Conservation (phyloP, 306 rosid genomes). For the Parietaria judaica region DNA sequence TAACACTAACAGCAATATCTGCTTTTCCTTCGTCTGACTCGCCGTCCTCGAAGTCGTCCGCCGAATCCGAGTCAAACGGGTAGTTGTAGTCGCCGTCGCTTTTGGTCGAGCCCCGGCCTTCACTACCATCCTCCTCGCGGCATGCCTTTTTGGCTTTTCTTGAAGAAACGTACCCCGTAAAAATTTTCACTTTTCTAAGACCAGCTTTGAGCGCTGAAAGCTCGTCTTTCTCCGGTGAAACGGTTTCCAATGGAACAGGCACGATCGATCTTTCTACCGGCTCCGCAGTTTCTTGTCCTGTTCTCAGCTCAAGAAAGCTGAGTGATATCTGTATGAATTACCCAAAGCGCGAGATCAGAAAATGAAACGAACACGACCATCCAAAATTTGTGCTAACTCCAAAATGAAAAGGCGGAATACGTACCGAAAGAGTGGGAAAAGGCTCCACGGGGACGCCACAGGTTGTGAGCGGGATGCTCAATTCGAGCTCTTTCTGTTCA, state of each 20-base stretch:
- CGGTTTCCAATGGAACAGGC: slow-evolving; percentile 52
- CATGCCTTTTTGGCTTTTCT: slow-evolving; percentile 63
- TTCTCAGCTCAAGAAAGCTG: slow-evolving; percentile 72
- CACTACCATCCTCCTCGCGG: slow-evolving; percentile 81
- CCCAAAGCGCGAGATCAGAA: not conserved
- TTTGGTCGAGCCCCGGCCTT: slow-evolving; percentile 71
- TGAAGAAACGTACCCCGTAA: slow-evolving; percentile 66
- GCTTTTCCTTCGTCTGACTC: slow-evolving; percentile 86
- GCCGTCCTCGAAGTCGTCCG: slow-evolving; percentile 82
- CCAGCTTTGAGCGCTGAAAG: slow-evolving; percentile 95
- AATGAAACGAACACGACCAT: not conserved
- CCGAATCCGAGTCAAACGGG: slow-evolving; percentile 88
- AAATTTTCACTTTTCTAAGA: slow-evolving; percentile 81
- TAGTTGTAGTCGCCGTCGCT: slow-evolving; percentile 87
- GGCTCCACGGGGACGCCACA: slow-evolving; percentile 43
- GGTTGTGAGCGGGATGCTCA: slow-evolving; percentile 54
- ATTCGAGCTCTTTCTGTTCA: slow-evolving; percentile 66
- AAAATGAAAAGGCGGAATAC: slow-evolving; percentile 5
- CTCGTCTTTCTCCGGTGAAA: slow-evolving; percentile 66
- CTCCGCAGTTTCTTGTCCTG: slow-evolving; percentile 54
- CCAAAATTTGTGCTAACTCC: not conserved
- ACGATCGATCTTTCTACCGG: slow-evolving; percentile 54
- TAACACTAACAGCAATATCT: slow-evolving; percentile 35
- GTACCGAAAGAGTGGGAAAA: slow-evolving; percentile 58
- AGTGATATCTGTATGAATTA: slow-evolving; percentile 54